Conservation (phyloP, 2,329 filamentous ascomycete genomes). For the Colletotrichum sp. region DNA sequence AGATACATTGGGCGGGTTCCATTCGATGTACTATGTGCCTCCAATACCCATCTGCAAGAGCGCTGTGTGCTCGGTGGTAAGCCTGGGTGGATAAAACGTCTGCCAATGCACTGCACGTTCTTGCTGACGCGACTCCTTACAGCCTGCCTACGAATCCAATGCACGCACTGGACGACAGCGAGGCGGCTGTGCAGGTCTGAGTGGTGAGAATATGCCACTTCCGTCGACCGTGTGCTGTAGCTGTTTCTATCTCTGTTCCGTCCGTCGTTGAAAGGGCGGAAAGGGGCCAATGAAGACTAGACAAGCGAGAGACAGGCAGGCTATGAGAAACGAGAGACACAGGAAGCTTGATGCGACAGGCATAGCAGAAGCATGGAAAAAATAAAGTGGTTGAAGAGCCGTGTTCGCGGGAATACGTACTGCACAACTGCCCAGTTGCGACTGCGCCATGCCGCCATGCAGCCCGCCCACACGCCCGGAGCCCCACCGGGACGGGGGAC, state of each 20-base stretch:
- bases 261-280: neutral
- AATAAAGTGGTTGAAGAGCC: neutral
- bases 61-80: slow-evolving; percentile 4
- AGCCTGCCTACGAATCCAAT: neutral
- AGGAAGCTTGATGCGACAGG: neutral
- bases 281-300: neutral
- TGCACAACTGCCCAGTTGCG: neutral
- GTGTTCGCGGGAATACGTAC: neutral
- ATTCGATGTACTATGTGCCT: neutral
- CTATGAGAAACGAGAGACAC: neutral
- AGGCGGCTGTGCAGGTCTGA: slow-evolving; percentile 7
- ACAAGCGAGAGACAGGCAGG: neutral
- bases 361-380: neutral
- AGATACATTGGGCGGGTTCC: neutral
- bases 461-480: slow-evolving; percentile 17
- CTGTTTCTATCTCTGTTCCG: neutral
- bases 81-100: slow-evolving; percentile 4
- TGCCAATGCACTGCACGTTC: slow-evolving; percentile 15
- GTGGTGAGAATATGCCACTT: neutral
- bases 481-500: slow-evolving; percentile 1
- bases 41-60: neutral
- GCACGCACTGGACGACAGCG: neutral
- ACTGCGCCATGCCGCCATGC: slow-evolving; percentile 20
- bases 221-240: neutral
- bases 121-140: slow-evolving; percentile 8